Conservation (phyloP, 331 rosid species). For the Malus hybrid region DNA sequence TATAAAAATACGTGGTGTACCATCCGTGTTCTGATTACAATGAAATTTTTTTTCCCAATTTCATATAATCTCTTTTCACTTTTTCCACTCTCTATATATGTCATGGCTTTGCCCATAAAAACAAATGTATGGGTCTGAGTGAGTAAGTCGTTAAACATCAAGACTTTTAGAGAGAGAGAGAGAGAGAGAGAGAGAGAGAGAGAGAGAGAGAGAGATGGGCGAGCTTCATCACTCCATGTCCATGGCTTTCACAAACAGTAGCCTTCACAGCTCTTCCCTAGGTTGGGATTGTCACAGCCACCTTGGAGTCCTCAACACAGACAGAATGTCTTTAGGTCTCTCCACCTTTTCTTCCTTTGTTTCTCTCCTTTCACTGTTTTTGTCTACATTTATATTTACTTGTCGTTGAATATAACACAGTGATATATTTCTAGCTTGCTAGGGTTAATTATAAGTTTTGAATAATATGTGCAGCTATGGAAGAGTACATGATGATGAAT, state of each 20-base stretch:
- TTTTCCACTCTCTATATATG: slow-evolving; percentile 12
- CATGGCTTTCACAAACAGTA: slow-evolving; percentile 37
- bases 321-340: slow-evolving; percentile 57
- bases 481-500: slow-evolving; percentile 9
- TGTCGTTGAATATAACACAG: not conserved
- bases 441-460: too few species aligned
- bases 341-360: slow-evolving; percentile 10
- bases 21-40: too few species aligned
- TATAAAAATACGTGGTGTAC: too few species aligned
- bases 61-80: slow-evolving; percentile 14
- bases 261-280: slow-evolving; percentile 52
- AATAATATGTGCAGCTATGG: slow-evolving; percentile 36
- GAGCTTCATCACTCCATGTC: slow-evolving; percentile 62
- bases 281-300: slow-evolving; percentile 43
- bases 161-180: not conserved
- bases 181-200: not conserved
- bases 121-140: slow-evolving; percentile 14
- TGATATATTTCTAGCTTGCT: too few species aligned
- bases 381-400: not conserved
- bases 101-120: slow-evolving; percentile 36
- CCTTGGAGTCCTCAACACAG: slow-evolving; percentile 62
- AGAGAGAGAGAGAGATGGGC: slow-evolving; percentile 29
- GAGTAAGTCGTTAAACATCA: not conserved
- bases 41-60: too few species aligned
- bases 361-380: slow-evolving; percentile 9